These are phyloP conservation scores for Tuber magnatum DNA, from an alignment of 495 filamentous ascomycete genomes.

Conservation along the genomic window DNA sequence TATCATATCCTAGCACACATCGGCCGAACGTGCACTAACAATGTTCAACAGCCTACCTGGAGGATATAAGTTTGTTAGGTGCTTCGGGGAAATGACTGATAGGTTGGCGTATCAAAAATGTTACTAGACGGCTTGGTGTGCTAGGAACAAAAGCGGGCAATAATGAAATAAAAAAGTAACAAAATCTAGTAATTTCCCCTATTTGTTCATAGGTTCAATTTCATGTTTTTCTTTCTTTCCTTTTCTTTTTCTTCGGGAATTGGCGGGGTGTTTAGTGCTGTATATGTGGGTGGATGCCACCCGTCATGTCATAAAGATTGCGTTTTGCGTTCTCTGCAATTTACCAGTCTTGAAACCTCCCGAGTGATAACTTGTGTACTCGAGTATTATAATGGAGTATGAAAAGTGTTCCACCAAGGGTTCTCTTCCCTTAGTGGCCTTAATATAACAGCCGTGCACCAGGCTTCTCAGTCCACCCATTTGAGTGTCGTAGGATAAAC, in stretches of 20 bases:
- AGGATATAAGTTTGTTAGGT: neutral
- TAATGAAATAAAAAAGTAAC: neutral
- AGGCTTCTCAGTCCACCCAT: neutral
- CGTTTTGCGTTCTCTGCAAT: neutral
- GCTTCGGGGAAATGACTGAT: neutral
- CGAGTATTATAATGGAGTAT: neutral
- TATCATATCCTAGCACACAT: neutral
- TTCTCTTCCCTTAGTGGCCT: neutral
- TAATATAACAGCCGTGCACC: neutral
- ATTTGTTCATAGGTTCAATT: conserved; percentile 2
- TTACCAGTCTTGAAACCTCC: neutral
- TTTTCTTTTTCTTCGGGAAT: neutral
- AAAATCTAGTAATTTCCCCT: neutral
- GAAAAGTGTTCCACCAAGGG: neutral
- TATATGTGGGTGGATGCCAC: neutral
- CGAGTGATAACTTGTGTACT: neutral
- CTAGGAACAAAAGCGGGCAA: neutral
- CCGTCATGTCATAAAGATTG: neutral
- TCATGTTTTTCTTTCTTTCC: neutral
- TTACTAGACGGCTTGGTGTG: neutral
- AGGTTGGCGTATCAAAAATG: neutral
- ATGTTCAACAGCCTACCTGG: neutral
- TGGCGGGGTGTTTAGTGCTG: neutral
- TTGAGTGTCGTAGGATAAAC: neutral
- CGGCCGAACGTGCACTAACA: neutral